Base-by-base conservation (phyloP, 768 basidiomycete species). In the Asterophora parasitica region DNA sequence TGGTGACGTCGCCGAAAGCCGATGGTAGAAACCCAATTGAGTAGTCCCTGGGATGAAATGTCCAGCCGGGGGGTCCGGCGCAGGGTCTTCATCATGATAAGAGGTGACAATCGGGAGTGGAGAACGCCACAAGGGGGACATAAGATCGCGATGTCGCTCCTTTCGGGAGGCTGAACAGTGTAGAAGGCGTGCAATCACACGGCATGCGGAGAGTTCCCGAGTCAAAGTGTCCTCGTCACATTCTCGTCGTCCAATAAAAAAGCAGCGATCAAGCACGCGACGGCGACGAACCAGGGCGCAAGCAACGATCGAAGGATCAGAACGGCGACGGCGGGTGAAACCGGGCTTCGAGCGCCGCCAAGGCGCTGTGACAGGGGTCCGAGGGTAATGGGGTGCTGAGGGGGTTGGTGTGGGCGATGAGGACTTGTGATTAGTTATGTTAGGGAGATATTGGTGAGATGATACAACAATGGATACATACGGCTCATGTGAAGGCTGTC, bases 221-320 rank as follows among this genome's bases (percentile, higher is more conserved):
- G 42, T 43, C 42, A 43, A 43, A 43, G 32, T 31, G 32, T 10
- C 4, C 17, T 19, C n/a, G 31, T 31, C 42, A 43, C 42, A 43
- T 23, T 15, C 26, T 7, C 11, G 40, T 7, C 40, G 40, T 41
- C 26, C 40, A 41, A 41, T 28, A 15, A 26, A 26, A 26, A 13
- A 16, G n/a, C 13, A 27, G 27, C 1, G 2, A 26, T 26, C 8
- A 4, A 12, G 40, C 40, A 41, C 20, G 11, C 23, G 11, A 26
- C 23, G 9, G 4, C 16, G 41, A 4, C 26, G 10, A 41, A n/a
- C 13, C 23, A 7, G 16, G 10, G 2, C 13, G 2, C 7, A n/a
- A 26, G 39, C 26, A 40, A 27, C 23, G 13, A 7, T 2, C 7
- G 5, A 13, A 12, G 23, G 39, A 40, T 39, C 26, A 15, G 23